Base-by-base conservation (phyloP, 2,329 filamentous ascomycete species). In the Xylaria arbuscula region DNA sequence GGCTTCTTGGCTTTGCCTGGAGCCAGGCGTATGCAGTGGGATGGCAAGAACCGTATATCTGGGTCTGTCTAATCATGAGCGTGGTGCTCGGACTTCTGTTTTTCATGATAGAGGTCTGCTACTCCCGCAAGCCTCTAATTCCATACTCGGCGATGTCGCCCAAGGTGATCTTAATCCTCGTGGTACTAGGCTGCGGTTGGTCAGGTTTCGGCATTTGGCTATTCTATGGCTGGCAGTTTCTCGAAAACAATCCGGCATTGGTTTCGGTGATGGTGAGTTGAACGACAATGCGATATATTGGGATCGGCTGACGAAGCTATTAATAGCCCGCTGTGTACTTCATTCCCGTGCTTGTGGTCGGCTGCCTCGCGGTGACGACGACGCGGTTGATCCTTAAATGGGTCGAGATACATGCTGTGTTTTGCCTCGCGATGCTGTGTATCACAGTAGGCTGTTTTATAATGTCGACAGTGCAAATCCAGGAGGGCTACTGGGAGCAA, bases 1-100 rank as follows among this genome's bases (percentile, higher is more conserved):
- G 90, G 0, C 80, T 92, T 19, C 83, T 92, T 78, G 91, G 90
- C 75, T 87, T 92, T 72, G 87, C 89, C 0, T 91, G 88, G 87
- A 91, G 90, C 67, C 88, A 92, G 74, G 89, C 87, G 0, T 84
- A 87, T 0, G 81, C 87, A 0, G 85, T 83, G 1, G 88, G 88
- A 1, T 92, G 89, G 89, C 72, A 79, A 1, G 80, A 82, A 7
- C 80, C 87, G 0, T 88, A 88, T 64, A 81, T 89, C n/a, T 85
- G 87, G 67, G 79, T 86, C 0, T 78, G 86, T 0, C 80, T 92
- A 0, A 84, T 91, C 45, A 68, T 90, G 2, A 89, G 89, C 0
- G 65, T 87, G 1, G 45, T 89, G 0, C 78, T 91, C 2, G 81
- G 89, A 1, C 79, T 77, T 0, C 73, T 82, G 1, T 92, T 92